phyloP scores from a whole-genome alignment of 2,329 filamentous ascomycete species.

The Fusarium ambrosium region DNA sequence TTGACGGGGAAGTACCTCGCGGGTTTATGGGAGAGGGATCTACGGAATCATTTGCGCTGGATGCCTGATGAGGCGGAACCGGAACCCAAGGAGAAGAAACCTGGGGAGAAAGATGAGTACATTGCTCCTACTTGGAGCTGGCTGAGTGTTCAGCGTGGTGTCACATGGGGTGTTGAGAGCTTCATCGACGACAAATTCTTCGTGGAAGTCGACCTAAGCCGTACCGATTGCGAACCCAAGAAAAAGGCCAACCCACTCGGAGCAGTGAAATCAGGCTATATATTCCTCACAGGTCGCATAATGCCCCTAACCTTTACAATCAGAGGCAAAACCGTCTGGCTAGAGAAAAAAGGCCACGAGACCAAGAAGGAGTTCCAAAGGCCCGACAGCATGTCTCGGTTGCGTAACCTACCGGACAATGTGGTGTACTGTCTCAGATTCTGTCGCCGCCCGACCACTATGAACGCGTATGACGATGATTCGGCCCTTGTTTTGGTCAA shows the following conservation, averaged over 20 bases:
- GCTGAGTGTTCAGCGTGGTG: constrained; percentile 41
- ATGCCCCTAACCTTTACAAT: constrained; percentile 22
- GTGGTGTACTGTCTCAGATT: constrained; percentile 31
- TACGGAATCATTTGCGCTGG: constrained; percentile 40
- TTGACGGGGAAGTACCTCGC: constrained; percentile 43
- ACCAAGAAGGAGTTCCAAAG: constrained; percentile 11
- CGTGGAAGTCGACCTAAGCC: constrained; percentile 18
- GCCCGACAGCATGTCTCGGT: constrained; percentile 34
- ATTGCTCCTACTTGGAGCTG: constrained; percentile 46
- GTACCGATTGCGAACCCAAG: constrained; percentile 21
- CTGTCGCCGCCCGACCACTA: constrained; percentile 11
- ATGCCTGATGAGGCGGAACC: constrained; percentile 27
- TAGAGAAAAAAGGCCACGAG: constrained; percentile 16
- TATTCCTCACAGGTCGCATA: constrained; percentile 37
- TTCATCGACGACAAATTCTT: constrained; percentile 29
- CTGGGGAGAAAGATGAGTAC: background rate
- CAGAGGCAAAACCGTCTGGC: background rate
- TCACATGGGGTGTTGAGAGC: constrained; percentile 36
- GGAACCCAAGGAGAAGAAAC: constrained; percentile 23
- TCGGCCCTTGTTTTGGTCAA: constrained; percentile 34
- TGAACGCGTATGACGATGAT: constrained; percentile 34
- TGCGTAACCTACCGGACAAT: constrained; percentile 8
- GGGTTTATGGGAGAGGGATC: constrained; percentile 42
- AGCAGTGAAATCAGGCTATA: constrained; percentile 31
- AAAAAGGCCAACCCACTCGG: constrained; percentile 31